Conservation (phyloP, 2,329 filamentous ascomycete genomes). For the Diaporthe amygdali region DNA sequence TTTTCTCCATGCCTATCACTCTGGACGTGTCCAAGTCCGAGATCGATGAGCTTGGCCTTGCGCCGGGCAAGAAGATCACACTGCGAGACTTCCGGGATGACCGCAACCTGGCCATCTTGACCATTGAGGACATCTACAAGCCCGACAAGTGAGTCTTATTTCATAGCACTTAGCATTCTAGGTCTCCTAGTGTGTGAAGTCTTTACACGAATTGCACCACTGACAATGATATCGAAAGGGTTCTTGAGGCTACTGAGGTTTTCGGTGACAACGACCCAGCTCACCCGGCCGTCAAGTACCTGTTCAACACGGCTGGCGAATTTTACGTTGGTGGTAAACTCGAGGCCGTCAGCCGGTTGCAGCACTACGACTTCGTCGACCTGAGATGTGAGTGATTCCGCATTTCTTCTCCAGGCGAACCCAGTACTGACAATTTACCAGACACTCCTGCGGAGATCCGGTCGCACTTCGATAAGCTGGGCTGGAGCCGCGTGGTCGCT, state of each 20-base stretch:
- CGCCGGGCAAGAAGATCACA: slow-evolving; percentile 81
- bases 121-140: slow-evolving; percentile 92
- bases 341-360: slow-evolving; percentile 90
- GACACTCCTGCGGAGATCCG: slow-evolving; percentile 94
- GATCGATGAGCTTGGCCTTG: slow-evolving; percentile 76
- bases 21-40: slow-evolving; percentile 80
- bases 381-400: slow-evolving; percentile 74
- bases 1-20: slow-evolving; percentile 97
- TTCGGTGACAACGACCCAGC: slow-evolving; percentile 85
- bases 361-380: slow-evolving; percentile 99
- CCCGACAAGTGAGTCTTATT: slow-evolving; percentile 80
- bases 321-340: slow-evolving; percentile 97
- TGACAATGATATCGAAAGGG: slow-evolving; percentile 53
- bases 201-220: not conserved
- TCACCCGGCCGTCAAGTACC: slow-evolving; percentile 91
- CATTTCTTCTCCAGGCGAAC: not conserved
- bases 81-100: slow-evolving; percentile 97
- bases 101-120: slow-evolving; percentile 93
- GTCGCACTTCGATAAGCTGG: slow-evolving; percentile 98
- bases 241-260: slow-evolving; percentile 89
- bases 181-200: too few relatives aligned
- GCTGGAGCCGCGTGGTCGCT: slow-evolving; percentile 95
- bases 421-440: slow-evolving; percentile 36
- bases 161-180: not conserved
- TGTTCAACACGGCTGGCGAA: slow-evolving; percentile 80